Percentiles rank a stretch among this genome's conserved stretches.
phyloP scores from a whole-genome alignment of 331 rosid species.

The Pyrus hybrid region DNA sequence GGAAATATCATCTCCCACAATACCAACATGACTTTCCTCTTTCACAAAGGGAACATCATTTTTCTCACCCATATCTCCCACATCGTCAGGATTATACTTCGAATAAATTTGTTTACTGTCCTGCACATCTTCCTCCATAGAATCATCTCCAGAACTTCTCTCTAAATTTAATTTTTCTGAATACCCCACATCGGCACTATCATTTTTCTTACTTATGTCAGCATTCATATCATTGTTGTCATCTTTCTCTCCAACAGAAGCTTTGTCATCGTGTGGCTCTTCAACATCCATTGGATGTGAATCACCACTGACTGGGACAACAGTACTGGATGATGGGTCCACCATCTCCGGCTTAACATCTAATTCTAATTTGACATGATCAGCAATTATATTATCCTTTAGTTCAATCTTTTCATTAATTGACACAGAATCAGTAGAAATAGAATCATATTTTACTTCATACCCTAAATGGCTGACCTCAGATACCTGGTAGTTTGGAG shows the following conservation, averaged over 20 bases:
- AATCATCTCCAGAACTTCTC: slow-evolving; percentile 99
- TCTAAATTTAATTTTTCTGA: slow-evolving; percentile 88
- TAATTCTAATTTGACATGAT: slow-evolving; percentile 97
- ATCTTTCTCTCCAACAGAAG: slow-evolving; percentile 36
- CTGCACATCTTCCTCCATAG: slow-evolving; percentile 89
- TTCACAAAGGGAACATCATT: slow-evolving; percentile 38
- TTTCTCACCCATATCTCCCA: slow-evolving; percentile 37
- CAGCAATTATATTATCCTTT: slow-evolving; percentile 97
- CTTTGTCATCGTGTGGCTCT: slow-evolving; percentile 35
- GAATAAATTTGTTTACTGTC: slow-evolving; percentile 83
- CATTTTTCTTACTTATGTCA: slow-evolving; percentile 39
- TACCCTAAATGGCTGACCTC: slow-evolving; percentile 98
- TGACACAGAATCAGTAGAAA: slow-evolving; percentile 98
- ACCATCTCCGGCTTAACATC: slow-evolving; percentile 93
- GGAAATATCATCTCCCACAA: slow-evolving; percentile 44
- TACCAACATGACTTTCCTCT: slow-evolving; percentile 38
- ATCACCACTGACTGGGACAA: slow-evolving; percentile 69
- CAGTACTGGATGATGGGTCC: slow-evolving; percentile 86
- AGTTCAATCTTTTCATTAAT: slow-evolving; percentile 98
- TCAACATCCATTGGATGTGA: slow-evolving; percentile 60
- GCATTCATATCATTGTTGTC: slow-evolving; percentile 25
- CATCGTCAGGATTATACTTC: slow-evolving; percentile 53
- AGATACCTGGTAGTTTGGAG: slow-evolving; percentile 88
- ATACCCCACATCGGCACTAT: slow-evolving; percentile 58
- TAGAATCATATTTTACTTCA: slow-evolving; percentile 96